These are phyloP conservation scores for Pichia gijzeniarum DNA, from an alignment of 805 yeast genomes.

Conservation along the genomic window DNA sequence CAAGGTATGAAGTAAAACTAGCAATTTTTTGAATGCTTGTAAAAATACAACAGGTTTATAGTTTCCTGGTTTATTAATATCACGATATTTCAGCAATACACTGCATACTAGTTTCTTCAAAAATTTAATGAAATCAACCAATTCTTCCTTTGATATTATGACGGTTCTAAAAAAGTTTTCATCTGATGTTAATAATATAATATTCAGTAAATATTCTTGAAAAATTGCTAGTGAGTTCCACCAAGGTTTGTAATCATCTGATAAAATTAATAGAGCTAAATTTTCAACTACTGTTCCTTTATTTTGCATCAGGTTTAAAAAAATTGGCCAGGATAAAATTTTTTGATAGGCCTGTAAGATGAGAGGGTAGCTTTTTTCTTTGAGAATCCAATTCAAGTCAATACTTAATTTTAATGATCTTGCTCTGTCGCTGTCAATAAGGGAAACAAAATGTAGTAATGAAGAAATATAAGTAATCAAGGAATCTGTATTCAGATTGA, in stretches of 20 bases:
- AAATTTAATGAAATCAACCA: background rate
- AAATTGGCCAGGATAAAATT: background rate
- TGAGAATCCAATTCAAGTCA: slow-evolving; percentile 7
- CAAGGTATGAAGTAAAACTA: slow-evolving; percentile 49
- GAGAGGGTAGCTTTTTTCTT: background rate
- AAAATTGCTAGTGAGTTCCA: slow-evolving; percentile 1
- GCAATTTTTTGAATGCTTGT: background rate
- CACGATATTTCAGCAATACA: slow-evolving; percentile 3
- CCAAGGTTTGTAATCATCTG: background rate
- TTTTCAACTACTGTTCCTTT: background rate
- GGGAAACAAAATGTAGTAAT: slow-evolving; percentile 1
- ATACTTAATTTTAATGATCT: background rate
- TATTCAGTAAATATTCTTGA: slow-evolving; percentile 4
- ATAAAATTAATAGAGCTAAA: background rate
- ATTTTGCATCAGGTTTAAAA: background rate
- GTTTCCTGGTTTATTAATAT: background rate
- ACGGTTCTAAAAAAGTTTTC: background rate
- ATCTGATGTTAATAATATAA: slow-evolving; percentile 4
- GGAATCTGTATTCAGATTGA: too few relatives aligned
- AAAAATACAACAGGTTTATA: background rate
- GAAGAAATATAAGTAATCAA: background rate
- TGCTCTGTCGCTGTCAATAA: background rate
- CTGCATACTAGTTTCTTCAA: slow-evolving; percentile 1
- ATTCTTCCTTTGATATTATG: background rate
- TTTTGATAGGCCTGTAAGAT: background rate